Percentiles rank a stretch among this genome's conserved stretches.
Conservation (phyloP, 1,284 basidiomycete species). For the Inonotus obliquus region DNA sequence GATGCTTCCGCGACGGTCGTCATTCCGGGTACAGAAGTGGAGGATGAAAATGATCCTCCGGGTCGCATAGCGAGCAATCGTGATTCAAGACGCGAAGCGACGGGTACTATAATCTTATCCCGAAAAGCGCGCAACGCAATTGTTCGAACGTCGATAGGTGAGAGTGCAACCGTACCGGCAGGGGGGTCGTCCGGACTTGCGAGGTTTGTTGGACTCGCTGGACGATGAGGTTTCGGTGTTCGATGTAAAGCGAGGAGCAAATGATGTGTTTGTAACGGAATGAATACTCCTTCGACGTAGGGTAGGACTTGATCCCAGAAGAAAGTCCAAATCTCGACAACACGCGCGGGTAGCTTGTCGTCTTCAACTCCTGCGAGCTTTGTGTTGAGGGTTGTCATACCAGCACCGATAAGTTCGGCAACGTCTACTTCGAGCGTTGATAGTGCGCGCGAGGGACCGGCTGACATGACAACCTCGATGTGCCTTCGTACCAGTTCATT, state of each 20-base stretch:
- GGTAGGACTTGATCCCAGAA: conserved; percentile 93
- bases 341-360: conserved; percentile 64
- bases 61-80: conserved; percentile 41
- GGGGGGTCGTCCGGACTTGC: neutral
- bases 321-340: conserved; percentile 90
- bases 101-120: conserved; percentile 69
- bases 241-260: conserved; percentile 64
- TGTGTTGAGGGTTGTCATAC: conserved; percentile 89
- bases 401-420: conserved; percentile 76
- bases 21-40: neutral
- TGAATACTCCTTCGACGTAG: conserved; percentile 80
- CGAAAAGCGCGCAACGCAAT: conserved; percentile 78
- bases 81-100: conserved; percentile 50
- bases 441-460: conserved; percentile 60
- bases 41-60: conserved; percentile 30
- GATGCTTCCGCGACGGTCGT: conserved; percentile 38
- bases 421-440: conserved; percentile 74
- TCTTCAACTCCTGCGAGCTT: conserved; percentile 75
- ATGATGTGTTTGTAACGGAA: conserved; percentile 73
- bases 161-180: conserved; percentile 27
- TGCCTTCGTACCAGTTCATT: conserved; percentile 78
- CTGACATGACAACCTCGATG: conserved; percentile 63
- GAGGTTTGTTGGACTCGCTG: conserved; percentile 6
- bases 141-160: conserved; percentile 75
- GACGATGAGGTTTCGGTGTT: conserved; percentile 40